Percentiles rank a stretch among this genome's conserved stretches.
These are phyloP conservation scores for Scenedesmus sp. DNA, from an alignment of 163 green algal genomes.

Conservation along the genomic window DNA sequence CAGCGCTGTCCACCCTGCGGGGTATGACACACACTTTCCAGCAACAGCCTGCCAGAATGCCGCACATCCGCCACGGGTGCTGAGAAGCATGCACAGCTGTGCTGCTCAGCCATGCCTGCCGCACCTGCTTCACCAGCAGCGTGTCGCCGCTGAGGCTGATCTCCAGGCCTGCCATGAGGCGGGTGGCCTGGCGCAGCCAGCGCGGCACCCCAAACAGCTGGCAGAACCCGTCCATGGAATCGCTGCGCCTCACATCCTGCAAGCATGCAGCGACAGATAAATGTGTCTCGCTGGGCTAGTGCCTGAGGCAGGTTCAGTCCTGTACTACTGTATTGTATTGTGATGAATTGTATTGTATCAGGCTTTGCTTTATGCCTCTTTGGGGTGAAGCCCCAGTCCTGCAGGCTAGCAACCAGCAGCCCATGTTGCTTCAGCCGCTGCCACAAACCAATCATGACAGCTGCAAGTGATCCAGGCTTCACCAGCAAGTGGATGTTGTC, in stretches of 20 bases:
- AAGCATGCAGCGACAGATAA: neutral
- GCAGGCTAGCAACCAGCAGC: too few relatives aligned
- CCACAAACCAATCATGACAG: too few relatives aligned
- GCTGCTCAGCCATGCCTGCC: neutral
- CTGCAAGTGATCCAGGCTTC: neutral
- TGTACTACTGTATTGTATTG: too few relatives aligned
- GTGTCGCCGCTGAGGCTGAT: conserved; percentile 5
- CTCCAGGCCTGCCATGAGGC: conserved; percentile 44
- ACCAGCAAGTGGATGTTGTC: neutral
- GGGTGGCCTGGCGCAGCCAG: conserved; percentile 32
- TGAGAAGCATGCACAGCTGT: too few relatives aligned
- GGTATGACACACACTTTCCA: neutral
- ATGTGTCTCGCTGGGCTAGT: too few relatives aligned
- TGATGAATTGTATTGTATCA: too few relatives aligned
- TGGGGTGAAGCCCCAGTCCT: too few relatives aligned
- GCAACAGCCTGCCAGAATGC: neutral
- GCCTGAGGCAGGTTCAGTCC: neutral
- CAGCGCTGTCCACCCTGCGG: neutral
- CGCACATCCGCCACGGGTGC: too few relatives aligned
- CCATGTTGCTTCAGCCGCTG: too few relatives aligned
- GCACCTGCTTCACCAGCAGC: conserved; percentile 42
- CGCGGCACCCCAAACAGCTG: conserved; percentile 50
- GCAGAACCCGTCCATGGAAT: conserved; percentile 50
- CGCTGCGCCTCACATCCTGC: conserved; percentile 1
- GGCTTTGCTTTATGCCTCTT: too few relatives aligned